A percentile compares a stretch with the other conserved stretches of the same genome.
These are phyloP conservation scores for Boletus rufocinnamomeus DNA, from an alignment of 768 basidiomycete species.

Conservation along the genomic window DNA sequence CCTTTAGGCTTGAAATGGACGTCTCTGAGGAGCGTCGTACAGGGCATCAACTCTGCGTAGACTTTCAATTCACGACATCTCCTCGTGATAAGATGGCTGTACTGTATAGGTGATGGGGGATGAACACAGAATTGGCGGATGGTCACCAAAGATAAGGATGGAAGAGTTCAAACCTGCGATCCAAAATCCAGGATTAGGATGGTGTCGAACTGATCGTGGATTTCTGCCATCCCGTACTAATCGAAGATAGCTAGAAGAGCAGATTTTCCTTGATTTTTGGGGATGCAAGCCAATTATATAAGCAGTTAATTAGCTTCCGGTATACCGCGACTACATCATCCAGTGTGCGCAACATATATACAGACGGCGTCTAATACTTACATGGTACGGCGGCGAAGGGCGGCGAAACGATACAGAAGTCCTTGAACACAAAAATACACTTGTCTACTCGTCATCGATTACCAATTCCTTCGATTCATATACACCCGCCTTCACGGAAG, in stretches of 20 bases:
- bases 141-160: constrained; percentile 14
- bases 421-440: too few species aligned
- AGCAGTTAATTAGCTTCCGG: too few species aligned
- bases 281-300: background rate
- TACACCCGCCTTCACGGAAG: too few species aligned
- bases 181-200: constrained; percentile 97
- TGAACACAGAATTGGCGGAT: constrained; percentile 6
- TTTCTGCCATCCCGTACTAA: constrained; percentile 65
- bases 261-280: background rate
- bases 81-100: constrained; percentile 95
- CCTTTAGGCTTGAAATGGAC: constrained; percentile 90
- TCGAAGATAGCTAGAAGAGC: background rate
- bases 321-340: too few species aligned
- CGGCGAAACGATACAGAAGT: too few species aligned
- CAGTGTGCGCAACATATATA: too few species aligned
- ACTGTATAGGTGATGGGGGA: constrained; percentile 48
- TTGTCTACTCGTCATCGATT: too few species aligned
- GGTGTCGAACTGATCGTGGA: constrained; percentile 94
- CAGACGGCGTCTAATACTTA: too few species aligned
- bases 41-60: constrained; percentile 97
- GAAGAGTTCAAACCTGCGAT: constrained; percentile 69
- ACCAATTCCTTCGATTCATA: too few species aligned
- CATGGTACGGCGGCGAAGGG: too few species aligned
- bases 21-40: constrained; percentile 87
- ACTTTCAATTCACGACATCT: constrained; percentile 97